Conservation (phyloP, 2,329 filamentous ascomycete species). For the Neofusicoccum cordaticola region DNA sequence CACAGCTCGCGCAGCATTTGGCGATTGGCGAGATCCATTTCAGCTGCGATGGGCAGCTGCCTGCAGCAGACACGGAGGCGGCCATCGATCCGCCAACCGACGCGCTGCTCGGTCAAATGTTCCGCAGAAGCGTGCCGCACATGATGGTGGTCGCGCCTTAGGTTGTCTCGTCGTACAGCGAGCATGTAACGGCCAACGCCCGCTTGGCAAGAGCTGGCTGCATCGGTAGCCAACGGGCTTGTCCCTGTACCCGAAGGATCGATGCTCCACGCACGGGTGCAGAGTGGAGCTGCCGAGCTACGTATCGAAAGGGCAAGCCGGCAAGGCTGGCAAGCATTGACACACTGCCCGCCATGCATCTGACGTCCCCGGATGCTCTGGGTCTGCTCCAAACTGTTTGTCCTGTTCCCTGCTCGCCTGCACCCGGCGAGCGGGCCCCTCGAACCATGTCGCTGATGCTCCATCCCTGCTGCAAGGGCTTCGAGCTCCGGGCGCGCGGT, state of each 20-base stretch:
- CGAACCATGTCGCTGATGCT: conserved; percentile 10
- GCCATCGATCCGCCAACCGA: not conserved
- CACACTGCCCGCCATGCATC: conserved; percentile 6
- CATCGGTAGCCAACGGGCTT: not conserved
- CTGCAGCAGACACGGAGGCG: conserved; percentile 1
- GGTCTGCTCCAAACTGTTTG: not conserved
- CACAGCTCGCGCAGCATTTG: not conserved
- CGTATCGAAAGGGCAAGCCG: conserved; percentile 16
- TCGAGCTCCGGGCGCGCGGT: not conserved
- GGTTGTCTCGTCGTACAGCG: conserved; percentile 1
- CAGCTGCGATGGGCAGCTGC: not conserved
- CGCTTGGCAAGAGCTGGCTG: not conserved
- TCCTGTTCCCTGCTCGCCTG: conserved; percentile 3
- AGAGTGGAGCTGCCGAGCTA: conserved; percentile 12
- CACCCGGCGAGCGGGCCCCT: conserved; percentile 5
- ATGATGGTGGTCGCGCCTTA: not conserved
- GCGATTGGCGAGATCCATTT: not conserved
- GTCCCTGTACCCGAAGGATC: conserved; percentile 7
- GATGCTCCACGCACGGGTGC: not conserved
- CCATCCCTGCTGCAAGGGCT: conserved; percentile 14
- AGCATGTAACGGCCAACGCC: not conserved
- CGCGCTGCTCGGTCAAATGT: not conserved
- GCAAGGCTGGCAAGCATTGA: not conserved
- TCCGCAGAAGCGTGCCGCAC: conserved; percentile 7
- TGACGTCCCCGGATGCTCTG: conserved; percentile 12